phyloP scores from a whole-genome alignment of 2,329 filamentous ascomycete species.

The Trichocomaceae sp. region DNA sequence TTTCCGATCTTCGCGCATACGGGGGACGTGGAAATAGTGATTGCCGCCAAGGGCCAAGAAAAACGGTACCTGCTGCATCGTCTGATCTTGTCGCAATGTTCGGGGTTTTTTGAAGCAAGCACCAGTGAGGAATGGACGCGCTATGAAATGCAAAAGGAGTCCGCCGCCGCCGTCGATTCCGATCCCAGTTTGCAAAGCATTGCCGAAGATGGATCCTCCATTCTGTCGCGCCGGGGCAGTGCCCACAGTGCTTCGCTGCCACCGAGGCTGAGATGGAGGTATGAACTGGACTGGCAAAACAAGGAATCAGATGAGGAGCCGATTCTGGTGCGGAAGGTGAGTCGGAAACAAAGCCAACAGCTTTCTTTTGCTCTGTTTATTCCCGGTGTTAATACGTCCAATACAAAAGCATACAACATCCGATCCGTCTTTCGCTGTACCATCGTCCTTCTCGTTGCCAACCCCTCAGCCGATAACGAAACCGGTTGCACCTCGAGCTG shows the following conservation, averaged over 20 bases:
- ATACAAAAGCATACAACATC: conserved; percentile 27
- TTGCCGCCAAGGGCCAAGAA: conserved; percentile 63
- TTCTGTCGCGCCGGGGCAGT: conserved; percentile 33
- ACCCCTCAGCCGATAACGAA: conserved; percentile 56
- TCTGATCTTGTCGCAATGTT: conserved; percentile 81
- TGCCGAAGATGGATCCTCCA: conserved; percentile 32
- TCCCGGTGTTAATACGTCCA: neutral
- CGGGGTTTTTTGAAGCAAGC: conserved; percentile 80
- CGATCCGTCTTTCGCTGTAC: conserved; percentile 49
- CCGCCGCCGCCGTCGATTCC: conserved; percentile 42
- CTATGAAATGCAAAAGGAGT: conserved; percentile 23
- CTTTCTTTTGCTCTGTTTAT: too few species aligned
- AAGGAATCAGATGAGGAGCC: conserved; percentile 67
- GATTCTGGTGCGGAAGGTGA: conserved; percentile 77
- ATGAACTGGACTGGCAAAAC: conserved; percentile 73
- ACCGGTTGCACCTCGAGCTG: conserved; percentile 53
- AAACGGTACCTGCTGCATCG: conserved; percentile 82
- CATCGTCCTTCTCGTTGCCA: conserved; percentile 36
- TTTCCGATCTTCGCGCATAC: conserved; percentile 87
- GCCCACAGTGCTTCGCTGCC: conserved; percentile 25
- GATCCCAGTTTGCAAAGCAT: conserved; percentile 30
- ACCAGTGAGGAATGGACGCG: conserved; percentile 71
- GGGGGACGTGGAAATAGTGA: conserved; percentile 85
- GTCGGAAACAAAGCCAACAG: too few species aligned
- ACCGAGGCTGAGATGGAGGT: conserved; percentile 67